phyloP scores from a whole-genome alignment of 164 flowering plant genomes.

The Piper betle region DNA sequence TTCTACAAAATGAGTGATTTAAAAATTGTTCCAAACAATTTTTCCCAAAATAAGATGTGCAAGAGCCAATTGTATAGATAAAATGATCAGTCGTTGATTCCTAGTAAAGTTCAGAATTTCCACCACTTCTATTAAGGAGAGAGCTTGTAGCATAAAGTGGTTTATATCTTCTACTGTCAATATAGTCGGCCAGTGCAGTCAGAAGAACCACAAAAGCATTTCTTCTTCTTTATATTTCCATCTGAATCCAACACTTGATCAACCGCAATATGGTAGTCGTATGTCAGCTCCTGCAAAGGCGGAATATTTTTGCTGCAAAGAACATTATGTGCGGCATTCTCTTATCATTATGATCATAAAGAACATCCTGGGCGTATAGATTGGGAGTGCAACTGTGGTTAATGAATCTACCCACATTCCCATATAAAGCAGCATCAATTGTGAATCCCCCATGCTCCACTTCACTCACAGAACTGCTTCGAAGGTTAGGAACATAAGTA shows the following conservation, averaged over 20 bases:
- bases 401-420: slow-evolving; percentile 49
- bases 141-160: too few species aligned
- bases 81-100: too few species aligned
- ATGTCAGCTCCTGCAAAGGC: slow-evolving; percentile 67
- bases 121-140: too few species aligned
- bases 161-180: slow-evolving; percentile 11
- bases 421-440: slow-evolving; percentile 58
- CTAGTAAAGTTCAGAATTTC: too few species aligned
- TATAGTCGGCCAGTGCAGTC: slow-evolving; percentile 78
- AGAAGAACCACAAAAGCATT: slow-evolving; percentile 64
- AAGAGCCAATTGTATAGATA: too few species aligned
- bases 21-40: too few species aligned
- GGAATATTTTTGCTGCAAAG: slow-evolving; percentile 83
- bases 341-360: slow-evolving; percentile 70
- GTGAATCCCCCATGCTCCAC: slow-evolving; percentile 50
- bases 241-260: slow-evolving; percentile 50
- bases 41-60: too few species aligned
- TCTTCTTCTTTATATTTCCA: slow-evolving; percentile 60
- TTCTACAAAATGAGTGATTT: too few species aligned
- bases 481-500: slow-evolving; percentile 21
- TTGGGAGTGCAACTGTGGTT: too few species aligned
- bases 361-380: slow-evolving; percentile 61
- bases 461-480: slow-evolving; percentile 12
- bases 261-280: slow-evolving; percentile 59
- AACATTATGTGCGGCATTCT: slow-evolving; percentile 84